Percentiles rank a stretch among this genome's conserved stretches.
These are phyloP conservation scores for Verticillium longisporum DNA, from an alignment of 2,329 filamentous ascomycete species.

Conservation along the genomic window DNA sequence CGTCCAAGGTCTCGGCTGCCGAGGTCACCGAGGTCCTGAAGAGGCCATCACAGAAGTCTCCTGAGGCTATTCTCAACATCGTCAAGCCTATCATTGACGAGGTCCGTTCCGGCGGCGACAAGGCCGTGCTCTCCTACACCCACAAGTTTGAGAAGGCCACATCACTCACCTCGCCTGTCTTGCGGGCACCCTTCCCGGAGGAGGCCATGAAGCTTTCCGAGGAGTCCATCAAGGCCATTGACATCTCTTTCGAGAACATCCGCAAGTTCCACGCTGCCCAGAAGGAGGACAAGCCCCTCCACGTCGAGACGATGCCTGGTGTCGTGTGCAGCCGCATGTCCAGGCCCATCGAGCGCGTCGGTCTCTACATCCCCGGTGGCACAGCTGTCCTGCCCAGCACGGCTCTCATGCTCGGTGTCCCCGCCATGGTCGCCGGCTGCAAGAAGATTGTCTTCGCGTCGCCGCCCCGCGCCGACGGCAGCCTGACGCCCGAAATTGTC, in stretches of 20 bases:
- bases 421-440: constrained; percentile 95
- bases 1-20: constrained; percentile 53
- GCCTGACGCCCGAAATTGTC: constrained; percentile 91
- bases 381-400: constrained; percentile 97
- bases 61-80: constrained; percentile 88
- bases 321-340: constrained; percentile 91
- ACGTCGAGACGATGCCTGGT: constrained; percentile 96
- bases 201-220: constrained; percentile 71
- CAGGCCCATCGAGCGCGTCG: constrained; percentile 90
- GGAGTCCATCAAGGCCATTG: constrained; percentile 88
- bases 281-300: constrained; percentile 71
- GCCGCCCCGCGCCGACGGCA: constrained; percentile 82
- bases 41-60: constrained; percentile 87
- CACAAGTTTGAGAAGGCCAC: constrained; percentile 98
- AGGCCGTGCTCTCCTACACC: constrained; percentile 83
- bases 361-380: constrained; percentile 90
- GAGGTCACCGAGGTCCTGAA: constrained; percentile 71
- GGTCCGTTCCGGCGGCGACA: constrained; percentile 76
- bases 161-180: constrained; percentile 78
- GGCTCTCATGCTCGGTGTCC: constrained; percentile 95
- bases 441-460: constrained; percentile 91
- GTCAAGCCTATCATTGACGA: constrained; percentile 88
- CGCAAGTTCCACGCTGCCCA: constrained; percentile 89
- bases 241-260: constrained; percentile 91
- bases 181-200: constrained; percentile 81